Evolutionary conservation across 805 yeast genomes (phyloP).

Genomic region (Tetrapisispora pingtungensis): DNA sequence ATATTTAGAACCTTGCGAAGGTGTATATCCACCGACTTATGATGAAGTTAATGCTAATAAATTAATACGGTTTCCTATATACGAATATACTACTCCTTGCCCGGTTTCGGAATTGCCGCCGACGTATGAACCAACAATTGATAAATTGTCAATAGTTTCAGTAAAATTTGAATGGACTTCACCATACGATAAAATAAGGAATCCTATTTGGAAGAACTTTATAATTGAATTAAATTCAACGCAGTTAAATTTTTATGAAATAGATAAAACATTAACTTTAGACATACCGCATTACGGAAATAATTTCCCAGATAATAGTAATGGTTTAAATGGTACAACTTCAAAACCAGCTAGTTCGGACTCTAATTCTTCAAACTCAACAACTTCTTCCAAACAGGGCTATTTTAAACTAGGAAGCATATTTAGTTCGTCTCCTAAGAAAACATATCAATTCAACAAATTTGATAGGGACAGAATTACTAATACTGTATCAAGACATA

Average conservation of each 20-base stretch:
- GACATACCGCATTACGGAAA: constrained; percentile 20
- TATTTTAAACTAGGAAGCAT: constrained; percentile 3
- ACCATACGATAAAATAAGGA: constrained; percentile 62
- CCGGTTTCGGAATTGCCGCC: constrained; percentile 44
- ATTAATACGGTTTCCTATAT: constrained; percentile 28
- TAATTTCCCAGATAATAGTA: background rate
- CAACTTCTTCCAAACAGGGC: background rate
- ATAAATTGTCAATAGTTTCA: constrained; percentile 44
- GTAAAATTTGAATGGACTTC: constrained; percentile 68
- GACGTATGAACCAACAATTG: constrained; percentile 52
- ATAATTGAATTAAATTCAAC: constrained; percentile 77
- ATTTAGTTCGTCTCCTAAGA: constrained; percentile 10
- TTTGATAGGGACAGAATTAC: constrained; percentile 21
- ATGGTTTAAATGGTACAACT: background rate
- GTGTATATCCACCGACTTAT: constrained; percentile 26
- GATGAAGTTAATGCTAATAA: constrained; percentile 19
- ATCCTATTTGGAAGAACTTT: constrained; percentile 60
- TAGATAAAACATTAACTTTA: constrained; percentile 28
- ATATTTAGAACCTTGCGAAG: constrained; percentile 32
- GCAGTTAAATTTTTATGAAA: constrained; percentile 59
- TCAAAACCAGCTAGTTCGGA: background rate
- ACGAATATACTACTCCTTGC: constrained; percentile 21
- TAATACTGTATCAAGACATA: constrained; percentile 12
- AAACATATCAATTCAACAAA: constrained; percentile 20
- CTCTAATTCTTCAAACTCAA: background rate